Evolutionary conservation across 106 monocot genomes (phyloP).

Genomic region (Iris macrosiphon): DNA sequence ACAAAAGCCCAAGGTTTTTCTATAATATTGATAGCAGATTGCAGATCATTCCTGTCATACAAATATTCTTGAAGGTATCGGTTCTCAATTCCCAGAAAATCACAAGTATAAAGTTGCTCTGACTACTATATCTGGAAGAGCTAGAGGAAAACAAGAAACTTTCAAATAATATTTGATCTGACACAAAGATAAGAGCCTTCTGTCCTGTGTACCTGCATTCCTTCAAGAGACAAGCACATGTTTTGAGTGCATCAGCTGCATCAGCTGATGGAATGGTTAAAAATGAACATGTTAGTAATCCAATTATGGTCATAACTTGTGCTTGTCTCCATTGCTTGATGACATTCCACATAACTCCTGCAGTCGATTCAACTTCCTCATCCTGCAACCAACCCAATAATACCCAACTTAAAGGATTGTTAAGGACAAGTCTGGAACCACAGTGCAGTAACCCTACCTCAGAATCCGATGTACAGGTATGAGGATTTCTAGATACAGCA

Average conservation of each 20-base stretch:
- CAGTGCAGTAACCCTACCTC: conserved; percentile 22
- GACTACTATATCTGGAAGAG: too few species aligned
- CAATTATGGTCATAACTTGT: conserved; percentile 30
- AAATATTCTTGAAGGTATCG: too few species aligned
- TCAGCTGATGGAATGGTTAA: conserved; percentile 56
- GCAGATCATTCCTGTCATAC: too few species aligned
- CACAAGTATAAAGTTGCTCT: too few species aligned
- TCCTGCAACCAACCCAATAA: conserved; percentile 6
- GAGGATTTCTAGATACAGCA: conserved; percentile 4
- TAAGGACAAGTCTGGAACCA: not conserved
- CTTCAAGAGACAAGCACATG: conserved; percentile 54
- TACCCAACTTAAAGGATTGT: not conserved
- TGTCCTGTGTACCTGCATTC: conserved; percentile 74
- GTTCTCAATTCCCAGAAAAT: too few species aligned
- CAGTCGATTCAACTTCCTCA: not conserved
- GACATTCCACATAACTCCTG: not conserved
- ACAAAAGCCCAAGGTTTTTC: too few species aligned
- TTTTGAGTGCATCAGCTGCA: conserved; percentile 67
- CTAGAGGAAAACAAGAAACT: too few species aligned
- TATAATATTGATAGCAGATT: too few species aligned
- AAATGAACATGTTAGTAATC: conserved; percentile 36
- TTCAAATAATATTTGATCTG: too few species aligned
- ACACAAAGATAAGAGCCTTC: too few species aligned
- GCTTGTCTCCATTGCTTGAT: conserved; percentile 20
- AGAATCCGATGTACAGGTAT: not conserved